A percentile compares a stretch with the other conserved stretches of the same genome.
phyloP scores from a whole-genome alignment of 192 early-diverging fungal genomes.

The Coemansia interrupta region DNA sequence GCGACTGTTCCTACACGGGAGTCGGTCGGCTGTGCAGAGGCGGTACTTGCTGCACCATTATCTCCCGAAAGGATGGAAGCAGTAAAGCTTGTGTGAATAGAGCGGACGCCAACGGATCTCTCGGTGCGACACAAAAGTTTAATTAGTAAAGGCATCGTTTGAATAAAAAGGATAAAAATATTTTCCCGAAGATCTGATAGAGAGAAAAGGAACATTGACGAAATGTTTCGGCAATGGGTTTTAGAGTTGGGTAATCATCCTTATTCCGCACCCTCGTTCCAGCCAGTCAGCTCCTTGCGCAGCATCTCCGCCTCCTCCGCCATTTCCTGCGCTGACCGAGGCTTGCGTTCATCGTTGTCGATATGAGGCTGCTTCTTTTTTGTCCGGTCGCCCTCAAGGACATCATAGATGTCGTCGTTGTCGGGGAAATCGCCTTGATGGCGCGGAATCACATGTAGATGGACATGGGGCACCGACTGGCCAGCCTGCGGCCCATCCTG shows the following conservation, averaged over 20 bases:
- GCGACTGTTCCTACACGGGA: slow-evolving; percentile 36
- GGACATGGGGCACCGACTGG: slow-evolving; percentile 85
- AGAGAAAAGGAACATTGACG: too few relatives aligned
- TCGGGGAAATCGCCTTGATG: slow-evolving; percentile 70
- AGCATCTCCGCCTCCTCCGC: slow-evolving; percentile 38
- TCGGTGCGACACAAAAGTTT: too few relatives aligned
- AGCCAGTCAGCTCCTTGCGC: slow-evolving; percentile 28
- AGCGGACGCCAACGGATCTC: too few relatives aligned
- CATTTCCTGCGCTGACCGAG: slow-evolving; percentile 81
- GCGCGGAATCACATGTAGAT: slow-evolving; percentile 89
- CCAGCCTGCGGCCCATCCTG: slow-evolving; percentile 73
- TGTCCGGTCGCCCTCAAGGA: slow-evolving; percentile 54
- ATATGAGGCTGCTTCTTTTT: slow-evolving; percentile 27
- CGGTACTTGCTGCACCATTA: neutral
- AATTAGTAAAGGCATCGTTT: too few relatives aligned
- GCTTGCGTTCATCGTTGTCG: slow-evolving; percentile 68
- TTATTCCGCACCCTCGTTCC: slow-evolving; percentile 2
- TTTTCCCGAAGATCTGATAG: too few relatives aligned
- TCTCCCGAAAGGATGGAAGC: neutral
- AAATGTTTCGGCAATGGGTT: too few relatives aligned
- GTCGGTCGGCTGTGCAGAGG: slow-evolving; percentile 10
- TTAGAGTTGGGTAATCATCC: neutral
- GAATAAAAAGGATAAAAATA: too few relatives aligned
- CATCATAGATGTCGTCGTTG: slow-evolving; percentile 87
- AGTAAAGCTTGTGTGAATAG: neutral